Evolutionary conservation across 305 asterid species (phyloP).

Genomic region (Petunia hybrid): DNA sequence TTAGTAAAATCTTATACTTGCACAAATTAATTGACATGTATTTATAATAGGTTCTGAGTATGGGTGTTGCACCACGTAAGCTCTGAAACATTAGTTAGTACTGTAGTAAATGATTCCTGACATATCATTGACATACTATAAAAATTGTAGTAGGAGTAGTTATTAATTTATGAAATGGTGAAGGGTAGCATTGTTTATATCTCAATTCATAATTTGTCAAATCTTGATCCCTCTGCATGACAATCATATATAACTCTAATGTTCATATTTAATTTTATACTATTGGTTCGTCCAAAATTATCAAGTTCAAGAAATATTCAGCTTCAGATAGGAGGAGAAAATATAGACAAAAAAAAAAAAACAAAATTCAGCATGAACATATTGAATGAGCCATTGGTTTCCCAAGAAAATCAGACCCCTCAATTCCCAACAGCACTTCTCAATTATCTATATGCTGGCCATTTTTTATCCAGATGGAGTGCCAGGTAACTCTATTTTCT

Average conservation of each 20-base stretch:
- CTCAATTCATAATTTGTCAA: not conserved
- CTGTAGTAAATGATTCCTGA: not conserved
- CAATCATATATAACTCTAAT: not conserved
- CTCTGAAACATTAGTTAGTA: not conserved
- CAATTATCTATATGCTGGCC: conserved; percentile 66
- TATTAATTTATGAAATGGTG: conserved; percentile 10
- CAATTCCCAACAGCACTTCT: conserved; percentile 56
- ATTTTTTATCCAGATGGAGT: conserved; percentile 88
- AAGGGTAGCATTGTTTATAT: not conserved
- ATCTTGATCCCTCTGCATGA: not conserved
- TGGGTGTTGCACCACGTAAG: too few relatives aligned
- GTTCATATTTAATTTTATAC: not conserved
- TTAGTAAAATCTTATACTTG: too few relatives aligned
- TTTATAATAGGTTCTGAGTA: too few relatives aligned
- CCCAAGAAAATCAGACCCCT: conserved; percentile 44
- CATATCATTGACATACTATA: too few relatives aligned
- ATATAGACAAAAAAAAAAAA: not conserved
- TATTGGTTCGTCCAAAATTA: not conserved
- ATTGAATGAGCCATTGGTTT: conserved; percentile 42
- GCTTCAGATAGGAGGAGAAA: not conserved
- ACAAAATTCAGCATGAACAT: not conserved
- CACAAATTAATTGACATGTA: too few relatives aligned
- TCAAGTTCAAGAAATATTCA: not conserved
- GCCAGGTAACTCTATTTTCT: conserved; percentile 62
- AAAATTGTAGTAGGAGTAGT: too few relatives aligned